Conservation (phyloP, 129 eudicot species). For the Silybum marianum region DNA sequence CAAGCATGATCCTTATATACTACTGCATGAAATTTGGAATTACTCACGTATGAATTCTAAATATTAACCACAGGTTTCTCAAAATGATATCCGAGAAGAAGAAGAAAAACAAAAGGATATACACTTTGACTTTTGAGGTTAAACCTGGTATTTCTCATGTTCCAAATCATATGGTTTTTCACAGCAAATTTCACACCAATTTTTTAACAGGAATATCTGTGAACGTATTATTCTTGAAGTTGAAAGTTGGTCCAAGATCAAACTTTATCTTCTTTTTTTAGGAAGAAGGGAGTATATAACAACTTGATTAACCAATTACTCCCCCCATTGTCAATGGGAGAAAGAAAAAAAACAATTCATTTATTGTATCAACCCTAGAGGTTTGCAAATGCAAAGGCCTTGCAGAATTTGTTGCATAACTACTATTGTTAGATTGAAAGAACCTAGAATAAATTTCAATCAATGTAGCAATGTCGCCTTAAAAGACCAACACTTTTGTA, state of each 20-base stretch:
- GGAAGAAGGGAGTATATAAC: not conserved
- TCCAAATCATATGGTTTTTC: not conserved
- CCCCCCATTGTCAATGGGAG: not conserved
- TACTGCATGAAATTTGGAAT: not conserved
- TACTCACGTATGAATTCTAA: not conserved
- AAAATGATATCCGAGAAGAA: not conserved
- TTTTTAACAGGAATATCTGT: not conserved
- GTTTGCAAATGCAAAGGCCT: not conserved
- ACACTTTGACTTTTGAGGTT: not conserved
- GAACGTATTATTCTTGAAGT: not conserved
- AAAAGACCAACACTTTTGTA: not conserved
- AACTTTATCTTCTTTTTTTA: not conserved
- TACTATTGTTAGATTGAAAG: not conserved
- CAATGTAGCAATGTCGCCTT: too few species aligned
- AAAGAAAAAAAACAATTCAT: not conserved
- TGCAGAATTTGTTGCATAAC: not conserved
- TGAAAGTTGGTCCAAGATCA: not conserved
- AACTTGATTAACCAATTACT: constrained; percentile 5
- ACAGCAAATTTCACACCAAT: not conserved
- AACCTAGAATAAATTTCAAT: not conserved
- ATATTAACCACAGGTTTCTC: not conserved
- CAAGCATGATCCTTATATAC: too few species aligned
- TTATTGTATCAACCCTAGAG: not conserved
- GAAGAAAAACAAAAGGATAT: not conserved
- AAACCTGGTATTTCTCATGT: not conserved